Percentiles rank a stretch among this genome's conserved stretches.
These are phyloP conservation scores for Baorangia bicolor DNA, from an alignment of 768 basidiomycete genomes.

Conservation along the genomic window DNA sequence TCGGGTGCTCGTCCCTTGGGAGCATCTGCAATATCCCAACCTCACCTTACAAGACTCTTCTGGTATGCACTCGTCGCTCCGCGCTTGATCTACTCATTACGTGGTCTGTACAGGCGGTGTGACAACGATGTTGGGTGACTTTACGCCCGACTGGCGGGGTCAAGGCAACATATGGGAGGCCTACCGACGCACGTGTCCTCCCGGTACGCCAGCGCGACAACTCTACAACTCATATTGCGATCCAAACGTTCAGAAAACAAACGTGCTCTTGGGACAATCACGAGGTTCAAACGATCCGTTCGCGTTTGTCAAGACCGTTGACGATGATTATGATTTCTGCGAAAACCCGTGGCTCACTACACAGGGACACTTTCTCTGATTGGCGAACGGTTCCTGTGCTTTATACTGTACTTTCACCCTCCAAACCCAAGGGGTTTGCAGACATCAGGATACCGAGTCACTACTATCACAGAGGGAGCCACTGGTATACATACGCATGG, in stretches of 20 bases:
- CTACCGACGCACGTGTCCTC: conserved; percentile 85
- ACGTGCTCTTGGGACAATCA: conserved; percentile 19
- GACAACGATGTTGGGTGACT: too few species aligned
- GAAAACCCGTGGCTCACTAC: conserved; percentile 73
- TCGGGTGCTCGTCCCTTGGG: too few species aligned
- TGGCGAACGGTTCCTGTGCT: conserved; percentile 87
- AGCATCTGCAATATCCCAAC: too few species aligned
- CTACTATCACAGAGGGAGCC: too few species aligned
- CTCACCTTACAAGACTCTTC: too few species aligned
- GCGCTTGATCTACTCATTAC: background rate
- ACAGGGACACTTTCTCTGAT: conserved; percentile 96
- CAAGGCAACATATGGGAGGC: conserved; percentile 91
- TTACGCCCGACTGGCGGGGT: conserved; percentile 81
- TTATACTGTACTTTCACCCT: conserved; percentile 93
- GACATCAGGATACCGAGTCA: too few species aligned
- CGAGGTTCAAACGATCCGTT: conserved; percentile 52
- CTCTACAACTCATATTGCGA: conserved; percentile 76
- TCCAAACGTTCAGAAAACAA: conserved; percentile 33
- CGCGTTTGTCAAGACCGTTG: too few species aligned
- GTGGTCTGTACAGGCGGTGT: background rate
- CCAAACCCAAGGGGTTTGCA: too few species aligned
- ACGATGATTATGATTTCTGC: too few species aligned
- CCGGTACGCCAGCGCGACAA: conserved; percentile 73
- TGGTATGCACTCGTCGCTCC: conserved; percentile 19
- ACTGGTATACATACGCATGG: conserved; percentile 88